Percentiles rank a stretch among this genome's conserved stretches.
Evolutionary conservation across 1,139 yeast species (phyloP).

Genomic region (Taiozyma sp.): DNA sequence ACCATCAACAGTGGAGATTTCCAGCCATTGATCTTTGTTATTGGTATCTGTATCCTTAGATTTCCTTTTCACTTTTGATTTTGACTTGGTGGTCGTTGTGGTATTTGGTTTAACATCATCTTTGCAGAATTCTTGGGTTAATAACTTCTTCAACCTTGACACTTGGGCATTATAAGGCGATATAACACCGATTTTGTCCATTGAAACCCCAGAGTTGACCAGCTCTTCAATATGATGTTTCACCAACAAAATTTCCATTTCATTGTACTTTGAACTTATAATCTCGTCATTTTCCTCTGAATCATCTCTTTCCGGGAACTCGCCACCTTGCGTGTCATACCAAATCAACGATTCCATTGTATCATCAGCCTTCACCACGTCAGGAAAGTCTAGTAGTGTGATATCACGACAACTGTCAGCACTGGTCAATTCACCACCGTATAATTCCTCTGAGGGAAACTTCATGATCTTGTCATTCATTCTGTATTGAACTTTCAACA

Average conservation of each 20-base stretch:
- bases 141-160: slow-evolving; percentile 44
- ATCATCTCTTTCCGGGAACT: slow-evolving; percentile 53
- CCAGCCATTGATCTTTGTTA: slow-evolving; percentile 33
- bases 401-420: slow-evolving; percentile 52
- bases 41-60: slow-evolving; percentile 27
- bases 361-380: slow-evolving; percentile 39
- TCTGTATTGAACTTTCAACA: slow-evolving; percentile 77
- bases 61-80: background rate
- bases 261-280: slow-evolving; percentile 59
- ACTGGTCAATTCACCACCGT: slow-evolving; percentile 60
- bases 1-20: slow-evolving; percentile 86
- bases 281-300: slow-evolving; percentile 22
- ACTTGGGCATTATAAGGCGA: slow-evolving; percentile 93
- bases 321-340: slow-evolving; percentile 95
- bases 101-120: background rate
- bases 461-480: slow-evolving; percentile 79
- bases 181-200: slow-evolving; percentile 67
- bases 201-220: slow-evolving; percentile 41
- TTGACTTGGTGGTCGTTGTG: background rate
- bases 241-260: slow-evolving; percentile 65
- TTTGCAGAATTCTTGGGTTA: slow-evolving; percentile 32
- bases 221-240: slow-evolving; percentile 50
- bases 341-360: slow-evolving; percentile 53
- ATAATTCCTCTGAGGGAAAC: slow-evolving; percentile 69
- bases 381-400: slow-evolving; percentile 50